Base-by-base conservation (phyloP, 495 filamentous ascomycete genomes). In the Lophiostoma macrostomum region DNA sequence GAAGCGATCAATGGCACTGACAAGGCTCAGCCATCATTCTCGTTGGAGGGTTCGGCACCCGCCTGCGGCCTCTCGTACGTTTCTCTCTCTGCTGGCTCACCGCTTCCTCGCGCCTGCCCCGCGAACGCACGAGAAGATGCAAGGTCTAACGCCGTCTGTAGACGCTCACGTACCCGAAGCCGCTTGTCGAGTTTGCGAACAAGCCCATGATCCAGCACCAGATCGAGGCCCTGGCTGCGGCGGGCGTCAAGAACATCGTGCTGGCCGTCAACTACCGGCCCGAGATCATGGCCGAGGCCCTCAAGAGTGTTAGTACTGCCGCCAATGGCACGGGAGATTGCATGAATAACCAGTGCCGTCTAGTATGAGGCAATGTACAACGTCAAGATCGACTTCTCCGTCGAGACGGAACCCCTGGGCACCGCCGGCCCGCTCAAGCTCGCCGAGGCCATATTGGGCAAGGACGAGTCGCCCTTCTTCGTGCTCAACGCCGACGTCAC, bases 191-290 rank as follows among this genome's bases (percentile, higher is more conserved):
- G 74, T 98, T 98, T 71, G 91, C 82, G 62, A 98, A 98, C 78
- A 90, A 88, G 69, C 93, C 91, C 61, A 98, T 98, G 93, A 98
- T 98, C 73, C 78, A 93, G 56, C 93, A 98, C 76, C 93, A 98
- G 72, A 87, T 98, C 61, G 91, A 97, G 73, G 88, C 87, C 62
- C 76, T 98, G 63, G 93, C 94, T 60, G 88, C 87, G 57, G 93
- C 91, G 25, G 93, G 93, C 68, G 93, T 97, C 30, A 97, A 91
- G 56, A 90, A 97, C 74, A 95, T 98, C 65, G 94, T 98, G 31
- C 77, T 98, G 52, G 93, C 94, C 48, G 93, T 98, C 69, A 98
- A 98, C 77, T 98, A 98, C 76, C 85, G 93, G 57, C 93, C 93
- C 23, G 94, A 98, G 77, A 78, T 98, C 61, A 98, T 98, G 93